phyloP scores from a whole-genome alignment of 768 basidiomycete genomes.

The Kwoniella sp. region DNA sequence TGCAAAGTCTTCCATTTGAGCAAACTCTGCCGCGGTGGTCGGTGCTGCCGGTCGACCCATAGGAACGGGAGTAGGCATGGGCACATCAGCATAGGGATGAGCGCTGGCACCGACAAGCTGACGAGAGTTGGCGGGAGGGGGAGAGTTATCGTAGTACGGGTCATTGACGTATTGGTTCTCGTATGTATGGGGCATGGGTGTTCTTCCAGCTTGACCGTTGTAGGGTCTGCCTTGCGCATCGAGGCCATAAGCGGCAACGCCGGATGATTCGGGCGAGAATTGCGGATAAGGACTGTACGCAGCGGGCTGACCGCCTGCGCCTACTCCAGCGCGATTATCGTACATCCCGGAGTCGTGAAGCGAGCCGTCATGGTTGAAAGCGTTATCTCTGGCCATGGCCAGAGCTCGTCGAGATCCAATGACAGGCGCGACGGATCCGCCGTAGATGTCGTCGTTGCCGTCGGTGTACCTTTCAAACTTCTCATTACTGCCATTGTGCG shows the following conservation, averaged over 20 bases:
- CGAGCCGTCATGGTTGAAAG: slow-evolving; percentile 30
- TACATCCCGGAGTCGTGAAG: slow-evolving; percentile 33
- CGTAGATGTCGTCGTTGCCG: slow-evolving; percentile 39
- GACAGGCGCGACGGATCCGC: slow-evolving; percentile 38
- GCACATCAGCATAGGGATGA: slow-evolving; percentile 10
- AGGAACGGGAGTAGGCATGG: slow-evolving; percentile 31
- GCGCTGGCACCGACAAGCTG: slow-evolving; percentile 34
- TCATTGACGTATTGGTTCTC: slow-evolving; percentile 19
- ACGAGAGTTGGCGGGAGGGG: slow-evolving; percentile 23
- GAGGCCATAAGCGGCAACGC: slow-evolving; percentile 25
- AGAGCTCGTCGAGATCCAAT: slow-evolving; percentile 49
- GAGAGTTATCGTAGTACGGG: slow-evolving; percentile 18
- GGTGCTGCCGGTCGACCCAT: slow-evolving; percentile 46
- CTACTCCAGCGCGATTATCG: slow-evolving; percentile 43
- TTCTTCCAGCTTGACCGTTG: slow-evolving; percentile 34
- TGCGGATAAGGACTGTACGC: slow-evolving; percentile 18
- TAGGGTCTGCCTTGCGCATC: slow-evolving; percentile 49
- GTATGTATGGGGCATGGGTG: slow-evolving; percentile 31
- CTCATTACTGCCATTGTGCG: slow-evolving; percentile 16
- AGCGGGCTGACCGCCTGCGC: slow-evolving; percentile 24
- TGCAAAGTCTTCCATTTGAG: slow-evolving; percentile 42
- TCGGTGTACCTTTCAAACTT: slow-evolving; percentile 19
- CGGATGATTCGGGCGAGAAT: neutral
- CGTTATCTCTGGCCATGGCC: slow-evolving; percentile 36
- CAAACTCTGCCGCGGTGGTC: slow-evolving; percentile 29